Base-by-base conservation (phyloP, 306 rosid species). In the Trifolium repens region DNA sequence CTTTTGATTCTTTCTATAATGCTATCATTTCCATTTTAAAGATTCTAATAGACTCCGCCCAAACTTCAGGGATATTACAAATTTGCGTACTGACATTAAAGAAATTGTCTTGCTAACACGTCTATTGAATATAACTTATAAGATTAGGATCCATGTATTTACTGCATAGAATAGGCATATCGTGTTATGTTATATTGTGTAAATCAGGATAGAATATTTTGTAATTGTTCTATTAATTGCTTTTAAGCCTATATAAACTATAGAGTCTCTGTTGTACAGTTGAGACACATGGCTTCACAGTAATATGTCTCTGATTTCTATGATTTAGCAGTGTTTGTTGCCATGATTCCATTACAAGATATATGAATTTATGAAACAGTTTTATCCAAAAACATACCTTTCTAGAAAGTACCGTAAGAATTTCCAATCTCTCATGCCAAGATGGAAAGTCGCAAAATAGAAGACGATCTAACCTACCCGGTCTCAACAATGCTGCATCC, bases 391-490 rank as follows among this genome's bases (percentile, higher is more conserved):
- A 14, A 32, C 89, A 50, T 70, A 94, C 98, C 96, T 94, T 91
- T 83, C 75, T 85, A 49, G 97, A 91, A 82, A 94, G 97, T 10
- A 94, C 98, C 0, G 79, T 78, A 43, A 94, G 93, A 83, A 94
- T 91, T 81, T 90, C 97, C 84, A 94, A 69, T 78, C 97, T 90
- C 86, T 91, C 98, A 3, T 72, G 76, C 35, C 64, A 57, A 16
- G 98, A 88, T 42, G 98, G 97, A 71, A 94, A 94, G 85, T 90
- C 97, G 35, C 97, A 94, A 83, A 88, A 94, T 26, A 94, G 86
- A 85, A 94, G 97, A 70, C 96, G 96, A 85, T 94, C 98, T 57
- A 94, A 86, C 76, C 98, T 86, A 61, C 98, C 97, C 50, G 98
- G 98, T 86, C 98, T 87, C 86, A 94, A 77, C 65, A 94, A 86